These are phyloP conservation scores for Mucor lusitanicus DNA, from an alignment of 371 early-diverging fungal genomes.

Conservation along the genomic window DNA sequence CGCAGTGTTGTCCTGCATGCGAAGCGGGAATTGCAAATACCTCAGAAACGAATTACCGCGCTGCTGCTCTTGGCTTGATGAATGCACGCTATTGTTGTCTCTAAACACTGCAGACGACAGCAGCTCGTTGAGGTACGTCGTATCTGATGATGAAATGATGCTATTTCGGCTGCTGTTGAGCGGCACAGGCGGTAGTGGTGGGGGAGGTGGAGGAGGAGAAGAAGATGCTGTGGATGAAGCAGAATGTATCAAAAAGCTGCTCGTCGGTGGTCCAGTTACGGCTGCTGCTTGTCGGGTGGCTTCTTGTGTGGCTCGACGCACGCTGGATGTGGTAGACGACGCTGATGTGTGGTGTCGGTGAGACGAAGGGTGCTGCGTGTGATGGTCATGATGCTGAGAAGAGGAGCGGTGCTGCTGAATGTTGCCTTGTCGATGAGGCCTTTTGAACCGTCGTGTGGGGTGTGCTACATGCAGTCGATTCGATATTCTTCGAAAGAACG, in stretches of 20 bases:
- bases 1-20: neutral
- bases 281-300: constrained; percentile 23
- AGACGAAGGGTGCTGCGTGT: too few species aligned
- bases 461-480: constrained; percentile 18
- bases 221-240: neutral
- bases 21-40: constrained; percentile 17
- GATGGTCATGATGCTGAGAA: too few species aligned
- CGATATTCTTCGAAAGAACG: constrained; percentile 23
- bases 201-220: neutral
- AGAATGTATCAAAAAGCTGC: neutral
- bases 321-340: constrained; percentile 22
- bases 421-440: neutral
- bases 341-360: neutral
- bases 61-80: neutral
- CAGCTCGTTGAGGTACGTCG: neutral
- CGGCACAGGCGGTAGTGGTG: neutral
- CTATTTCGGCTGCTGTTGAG: constrained; percentile 7
- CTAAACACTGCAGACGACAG: neutral
- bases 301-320: constrained; percentile 23
- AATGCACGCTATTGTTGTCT: neutral
- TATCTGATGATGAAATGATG: constrained; percentile 3
- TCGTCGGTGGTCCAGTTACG: constrained; percentile 21
- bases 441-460: constrained; percentile 9
- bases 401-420: neutral
- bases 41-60: constrained; percentile 2